A percentile compares a stretch with the other conserved stretches of the same genome.
Conservation (phyloP, 768 basidiomycete genomes). For the Clitopilus passeckerianus region DNA sequence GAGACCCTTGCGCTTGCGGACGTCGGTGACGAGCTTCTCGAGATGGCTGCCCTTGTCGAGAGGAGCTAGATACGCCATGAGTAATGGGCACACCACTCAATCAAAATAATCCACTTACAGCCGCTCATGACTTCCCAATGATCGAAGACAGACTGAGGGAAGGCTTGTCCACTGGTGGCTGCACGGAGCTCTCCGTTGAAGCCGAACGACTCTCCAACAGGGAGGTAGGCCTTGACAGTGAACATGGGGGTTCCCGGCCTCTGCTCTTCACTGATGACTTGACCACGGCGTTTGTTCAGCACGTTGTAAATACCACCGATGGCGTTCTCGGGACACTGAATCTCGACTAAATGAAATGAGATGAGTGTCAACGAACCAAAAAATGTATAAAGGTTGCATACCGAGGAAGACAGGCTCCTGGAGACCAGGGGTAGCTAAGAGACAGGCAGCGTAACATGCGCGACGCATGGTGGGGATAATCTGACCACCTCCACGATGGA, state of each 20-base stretch:
- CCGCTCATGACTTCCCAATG: constrained; percentile 88
- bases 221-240: constrained; percentile 96
- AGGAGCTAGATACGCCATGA: constrained; percentile 39
- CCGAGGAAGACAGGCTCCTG: constrained; percentile 97
- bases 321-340: constrained; percentile 95
- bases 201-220: constrained; percentile 90
- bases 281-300: constrained; percentile 95
- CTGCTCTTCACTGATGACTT: constrained; percentile 98
- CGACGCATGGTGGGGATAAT: constrained; percentile 97
- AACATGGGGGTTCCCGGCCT: constrained; percentile 99
- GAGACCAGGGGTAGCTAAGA: constrained; percentile 86
- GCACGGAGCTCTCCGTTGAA: constrained; percentile 96
- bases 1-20: constrained; percentile 93
- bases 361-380: constrained; percentile 8
- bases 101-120: constrained; percentile 38
- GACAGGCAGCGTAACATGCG: constrained; percentile 91
- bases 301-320: constrained; percentile 96
- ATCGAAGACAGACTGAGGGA: constrained; percentile 94
- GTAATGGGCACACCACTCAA: constrained; percentile 3
- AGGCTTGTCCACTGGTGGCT: constrained; percentile 93
- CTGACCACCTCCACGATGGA: constrained; percentile 99
- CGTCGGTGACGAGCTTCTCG: constrained; percentile 74
- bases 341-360: constrained; percentile 71
- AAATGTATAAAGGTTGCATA: constrained; percentile 23
- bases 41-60: constrained; percentile 91